A percentile compares a stretch with the other conserved stretches of the same genome.
These are phyloP conservation scores for Fusarium incarnatum DNA, from an alignment of 2,329 filamentous ascomycete species.

Conservation along the genomic window DNA sequence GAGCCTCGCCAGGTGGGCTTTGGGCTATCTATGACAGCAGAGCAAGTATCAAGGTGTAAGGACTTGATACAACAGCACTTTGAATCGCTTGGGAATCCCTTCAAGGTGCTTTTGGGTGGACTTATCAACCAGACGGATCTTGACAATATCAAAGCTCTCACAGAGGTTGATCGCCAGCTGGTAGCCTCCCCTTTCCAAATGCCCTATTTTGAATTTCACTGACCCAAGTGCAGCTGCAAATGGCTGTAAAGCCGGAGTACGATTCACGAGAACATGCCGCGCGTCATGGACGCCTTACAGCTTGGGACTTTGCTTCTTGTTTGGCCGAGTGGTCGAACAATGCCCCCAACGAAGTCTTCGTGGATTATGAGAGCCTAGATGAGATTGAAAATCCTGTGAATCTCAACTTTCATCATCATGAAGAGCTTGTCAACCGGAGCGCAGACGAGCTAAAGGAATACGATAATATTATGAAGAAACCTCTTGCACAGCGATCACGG, in stretches of 20 bases:
- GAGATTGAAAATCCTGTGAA: slow-evolving; percentile 60
- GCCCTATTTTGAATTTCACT: background rate
- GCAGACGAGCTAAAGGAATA: slow-evolving; percentile 30
- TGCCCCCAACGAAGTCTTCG: slow-evolving; percentile 47
- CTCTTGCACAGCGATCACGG: slow-evolving; percentile 9
- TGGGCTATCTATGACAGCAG: slow-evolving; percentile 30
- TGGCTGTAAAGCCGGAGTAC: slow-evolving; percentile 34
- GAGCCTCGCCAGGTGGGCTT: slow-evolving; percentile 44
- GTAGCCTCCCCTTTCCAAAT: slow-evolving; percentile 11
- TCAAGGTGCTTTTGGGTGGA: slow-evolving; percentile 42
- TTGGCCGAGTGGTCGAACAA: slow-evolving; percentile 33
- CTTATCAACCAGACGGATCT: slow-evolving; percentile 33
- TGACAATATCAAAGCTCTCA: slow-evolving; percentile 14
- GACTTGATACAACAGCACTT: slow-evolving; percentile 36
- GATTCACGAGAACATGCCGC: slow-evolving; percentile 32
- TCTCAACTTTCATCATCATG: slow-evolving; percentile 56
- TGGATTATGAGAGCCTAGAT: slow-evolving; percentile 53
- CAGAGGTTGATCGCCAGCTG: slow-evolving; percentile 18
- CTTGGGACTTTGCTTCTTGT: slow-evolving; percentile 38
- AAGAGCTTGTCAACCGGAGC: slow-evolving; percentile 40
- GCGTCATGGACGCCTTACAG: slow-evolving; percentile 36
- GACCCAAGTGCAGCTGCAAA: slow-evolving; percentile 18
- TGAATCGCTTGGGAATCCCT: slow-evolving; percentile 15
- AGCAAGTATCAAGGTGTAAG: slow-evolving; percentile 29
- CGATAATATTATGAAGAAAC: slow-evolving; percentile 20